These are phyloP conservation scores for Blastomyces emzantsi DNA, from an alignment of 2,329 filamentous ascomycete genomes.

Conservation along the genomic window DNA sequence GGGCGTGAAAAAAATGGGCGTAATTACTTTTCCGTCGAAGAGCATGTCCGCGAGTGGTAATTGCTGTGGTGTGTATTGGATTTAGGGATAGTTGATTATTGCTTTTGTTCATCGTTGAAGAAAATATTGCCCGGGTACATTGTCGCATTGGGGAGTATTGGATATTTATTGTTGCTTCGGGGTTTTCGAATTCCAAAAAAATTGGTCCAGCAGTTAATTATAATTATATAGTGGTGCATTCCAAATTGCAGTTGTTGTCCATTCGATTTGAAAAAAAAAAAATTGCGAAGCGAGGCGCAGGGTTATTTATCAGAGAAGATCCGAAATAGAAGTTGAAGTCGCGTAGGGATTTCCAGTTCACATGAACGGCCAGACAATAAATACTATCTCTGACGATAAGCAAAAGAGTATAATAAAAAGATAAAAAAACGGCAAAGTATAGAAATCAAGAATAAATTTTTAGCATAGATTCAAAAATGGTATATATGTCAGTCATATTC, in stretches of 20 bases:
- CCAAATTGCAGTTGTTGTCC: conserved; percentile 1
- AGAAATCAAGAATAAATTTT: conserved; percentile 1
- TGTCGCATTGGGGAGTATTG: conserved; percentile 1
- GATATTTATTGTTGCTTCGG: conserved; percentile 5
- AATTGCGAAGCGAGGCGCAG: background rate
- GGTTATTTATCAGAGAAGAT: background rate
- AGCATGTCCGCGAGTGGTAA: background rate
- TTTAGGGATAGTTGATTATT: background rate
- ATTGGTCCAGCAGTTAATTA: conserved; percentile 1
- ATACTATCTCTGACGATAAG: background rate
- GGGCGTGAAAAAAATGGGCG: background rate
- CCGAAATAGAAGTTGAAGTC: background rate
- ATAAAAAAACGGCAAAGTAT: background rate
- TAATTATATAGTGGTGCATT: background rate
- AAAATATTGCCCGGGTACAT: background rate
- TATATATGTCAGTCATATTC: conserved; percentile 2
- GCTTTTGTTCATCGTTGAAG: background rate
- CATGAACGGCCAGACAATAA: background rate
- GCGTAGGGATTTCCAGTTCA: conserved; percentile 4
- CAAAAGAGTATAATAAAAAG: background rate
- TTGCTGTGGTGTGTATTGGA: background rate
- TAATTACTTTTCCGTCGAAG: conserved; percentile 3
- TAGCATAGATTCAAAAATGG: conserved; percentile 6
- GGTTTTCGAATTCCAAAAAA: conserved; percentile 4
- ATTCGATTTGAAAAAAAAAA: background rate